phyloP scores from a whole-genome alignment of 305 asterid species.

The Andrographis paniculata region DNA sequence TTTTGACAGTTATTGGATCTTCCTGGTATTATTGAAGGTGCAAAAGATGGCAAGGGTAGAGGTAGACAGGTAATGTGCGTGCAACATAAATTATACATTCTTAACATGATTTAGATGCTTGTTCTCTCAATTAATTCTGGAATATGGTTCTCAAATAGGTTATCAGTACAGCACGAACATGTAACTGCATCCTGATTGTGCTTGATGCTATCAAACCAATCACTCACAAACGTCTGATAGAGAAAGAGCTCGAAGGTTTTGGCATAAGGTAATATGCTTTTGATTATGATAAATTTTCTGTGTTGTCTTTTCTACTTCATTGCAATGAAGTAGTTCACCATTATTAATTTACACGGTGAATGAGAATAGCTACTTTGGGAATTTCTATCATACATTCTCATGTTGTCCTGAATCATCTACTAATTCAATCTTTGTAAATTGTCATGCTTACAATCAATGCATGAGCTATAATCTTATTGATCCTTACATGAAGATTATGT shows the following conservation, averaged over 20 bases:
- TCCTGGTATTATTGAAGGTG: conserved; percentile 99
- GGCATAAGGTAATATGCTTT: conserved; percentile 69
- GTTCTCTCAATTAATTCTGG: conserved; percentile 12
- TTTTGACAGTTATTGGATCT: conserved; percentile 81
- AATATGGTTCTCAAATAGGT: conserved; percentile 42
- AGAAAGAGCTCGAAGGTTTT: conserved; percentile 97
- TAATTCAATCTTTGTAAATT: too few species aligned
- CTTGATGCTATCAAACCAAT: conserved; percentile 96
- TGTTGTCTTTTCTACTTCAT: background rate
- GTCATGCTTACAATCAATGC: too few species aligned
- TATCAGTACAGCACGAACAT: conserved; percentile 98
- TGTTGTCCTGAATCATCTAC: conserved; percentile 10
- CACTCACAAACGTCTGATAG: conserved; percentile 90
- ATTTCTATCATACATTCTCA: conserved; percentile 6
- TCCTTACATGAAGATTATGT: too few species aligned
- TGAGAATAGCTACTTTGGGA: conserved; percentile 1
- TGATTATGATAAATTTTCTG: conserved; percentile 1
- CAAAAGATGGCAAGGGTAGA: conserved; percentile 99
- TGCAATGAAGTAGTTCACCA: background rate
- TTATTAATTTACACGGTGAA: conserved; percentile 11
- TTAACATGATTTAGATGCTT: conserved; percentile 14
- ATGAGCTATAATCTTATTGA: too few species aligned
- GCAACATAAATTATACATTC: conserved; percentile 6
- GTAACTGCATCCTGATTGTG: conserved; percentile 88
- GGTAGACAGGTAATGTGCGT: conserved; percentile 85